Conservation (phyloP, 2,329 filamentous ascomycete genomes). For the Sporothrix variecibatus region DNA sequence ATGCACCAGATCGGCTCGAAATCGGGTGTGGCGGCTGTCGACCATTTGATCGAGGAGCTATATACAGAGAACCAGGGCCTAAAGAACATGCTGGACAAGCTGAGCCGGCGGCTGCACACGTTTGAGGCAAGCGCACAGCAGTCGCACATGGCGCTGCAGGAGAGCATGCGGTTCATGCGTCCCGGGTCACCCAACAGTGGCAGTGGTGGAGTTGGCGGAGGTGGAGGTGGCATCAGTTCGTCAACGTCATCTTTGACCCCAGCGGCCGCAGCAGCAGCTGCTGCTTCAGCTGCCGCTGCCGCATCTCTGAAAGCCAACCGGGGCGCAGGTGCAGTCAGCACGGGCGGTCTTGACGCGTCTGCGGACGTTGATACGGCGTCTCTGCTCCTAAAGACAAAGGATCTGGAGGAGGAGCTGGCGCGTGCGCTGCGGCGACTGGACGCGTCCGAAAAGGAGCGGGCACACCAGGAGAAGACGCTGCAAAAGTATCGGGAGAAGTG, state of each 20-base stretch:
- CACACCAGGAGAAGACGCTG: slow-evolving; percentile 57
- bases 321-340: slow-evolving; percentile 16
- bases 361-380: slow-evolving; percentile 44
- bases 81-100: slow-evolving; percentile 80
- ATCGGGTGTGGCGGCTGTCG: slow-evolving; percentile 33
- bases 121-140: slow-evolving; percentile 93
- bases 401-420: slow-evolving; percentile 68
- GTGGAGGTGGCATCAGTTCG: slow-evolving; percentile 30
- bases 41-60: slow-evolving; percentile 81
- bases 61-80: slow-evolving; percentile 84
- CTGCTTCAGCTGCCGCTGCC: neutral
- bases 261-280: slow-evolving; percentile 22
- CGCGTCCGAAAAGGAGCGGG: slow-evolving; percentile 63
- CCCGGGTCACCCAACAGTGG: slow-evolving; percentile 53
- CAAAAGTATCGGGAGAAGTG: slow-evolving; percentile 62
- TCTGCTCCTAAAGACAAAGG: slow-evolving; percentile 44
- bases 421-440: slow-evolving; percentile 62
- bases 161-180: slow-evolving; percentile 70
- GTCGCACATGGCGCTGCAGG: slow-evolving; percentile 80
- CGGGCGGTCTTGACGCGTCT: neutral
- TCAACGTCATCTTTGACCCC: slow-evolving; percentile 19
- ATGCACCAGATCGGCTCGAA: slow-evolving; percentile 21
- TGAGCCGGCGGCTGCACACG: slow-evolving; percentile 83
- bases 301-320: slow-evolving; percentile 23
- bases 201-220: slow-evolving; percentile 25